These are phyloP conservation scores for Porogramme epimiltina DNA, from an alignment of 1,284 basidiomycete genomes.

Conservation along the genomic window DNA sequence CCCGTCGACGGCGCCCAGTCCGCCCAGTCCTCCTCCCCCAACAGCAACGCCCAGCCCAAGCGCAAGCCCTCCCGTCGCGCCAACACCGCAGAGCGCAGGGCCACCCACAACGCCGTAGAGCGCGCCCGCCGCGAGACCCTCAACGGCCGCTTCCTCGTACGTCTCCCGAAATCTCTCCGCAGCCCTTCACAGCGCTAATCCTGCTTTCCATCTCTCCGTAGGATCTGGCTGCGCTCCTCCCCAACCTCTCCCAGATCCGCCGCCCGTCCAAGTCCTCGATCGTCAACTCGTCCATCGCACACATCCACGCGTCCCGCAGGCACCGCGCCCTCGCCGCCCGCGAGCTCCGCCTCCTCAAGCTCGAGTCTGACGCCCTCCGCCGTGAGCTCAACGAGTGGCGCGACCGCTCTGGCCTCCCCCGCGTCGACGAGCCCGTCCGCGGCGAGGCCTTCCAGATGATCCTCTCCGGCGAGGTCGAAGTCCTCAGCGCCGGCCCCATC, in stretches of 20 bases:
- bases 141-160: slow-evolving; percentile 85
- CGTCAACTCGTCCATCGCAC: slow-evolving; percentile 88
- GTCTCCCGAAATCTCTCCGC: slow-evolving; percentile 12
- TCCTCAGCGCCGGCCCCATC: slow-evolving; percentile 50
- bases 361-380: slow-evolving; percentile 79
- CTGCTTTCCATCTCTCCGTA: slow-evolving; percentile 30
- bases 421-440: slow-evolving; percentile 68
- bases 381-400: slow-evolving; percentile 90
- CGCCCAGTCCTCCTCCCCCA: slow-evolving; percentile 25
- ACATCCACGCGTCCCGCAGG: slow-evolving; percentile 80
- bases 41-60: slow-evolving; percentile 42
- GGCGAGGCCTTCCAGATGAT: slow-evolving; percentile 72
- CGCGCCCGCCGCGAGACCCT: slow-evolving; percentile 88
- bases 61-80: slow-evolving; percentile 82
- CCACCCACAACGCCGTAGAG: slow-evolving; percentile 95
- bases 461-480: slow-evolving; percentile 67
- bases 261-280: slow-evolving; percentile 93
- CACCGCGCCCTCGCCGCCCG: slow-evolving; percentile 78
- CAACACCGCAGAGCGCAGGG: slow-evolving; percentile 91
- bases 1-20: slow-evolving; percentile 32
- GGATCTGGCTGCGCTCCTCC: slow-evolving; percentile 88
- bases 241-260: slow-evolving; percentile 86
- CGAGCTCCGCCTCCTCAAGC: slow-evolving; percentile 74
- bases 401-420: slow-evolving; percentile 66
- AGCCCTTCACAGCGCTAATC: slow-evolving; percentile 4